Percentiles rank a stretch among this genome's conserved stretches.
Evolutionary conservation across 352 stramenopile species (phyloP).

Genomic region (Phytophthora podocarpi): DNA sequence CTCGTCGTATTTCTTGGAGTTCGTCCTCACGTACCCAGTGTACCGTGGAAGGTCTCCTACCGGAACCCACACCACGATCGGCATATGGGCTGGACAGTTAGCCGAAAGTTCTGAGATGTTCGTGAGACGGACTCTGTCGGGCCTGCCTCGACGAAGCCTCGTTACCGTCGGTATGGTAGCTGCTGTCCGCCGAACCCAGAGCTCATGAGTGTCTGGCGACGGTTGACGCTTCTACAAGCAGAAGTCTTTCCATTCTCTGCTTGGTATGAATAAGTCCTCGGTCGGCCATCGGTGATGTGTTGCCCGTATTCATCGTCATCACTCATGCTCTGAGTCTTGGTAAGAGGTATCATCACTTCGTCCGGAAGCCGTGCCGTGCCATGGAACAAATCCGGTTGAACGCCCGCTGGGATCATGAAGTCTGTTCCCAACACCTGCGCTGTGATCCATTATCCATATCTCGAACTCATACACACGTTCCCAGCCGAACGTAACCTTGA

Average conservation of each 20-base stretch:
- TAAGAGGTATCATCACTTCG: not conserved
- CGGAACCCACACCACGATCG: not conserved
- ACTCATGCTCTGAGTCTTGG: slow-evolving; percentile 1
- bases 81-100: not conserved
- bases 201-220: not conserved
- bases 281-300: not conserved
- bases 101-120: not conserved
- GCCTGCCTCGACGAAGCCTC: not conserved
- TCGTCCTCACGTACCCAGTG: not conserved
- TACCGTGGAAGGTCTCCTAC: not conserved
- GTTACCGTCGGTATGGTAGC: not conserved
- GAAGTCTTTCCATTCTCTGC: slow-evolving; percentile 5
- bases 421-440: not conserved
- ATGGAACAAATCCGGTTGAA: slow-evolving; percentile 5
- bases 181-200: not conserved
- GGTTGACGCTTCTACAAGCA: no score
- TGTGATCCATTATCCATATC: not conserved
- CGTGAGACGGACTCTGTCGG: not conserved
- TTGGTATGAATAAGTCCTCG: no score
- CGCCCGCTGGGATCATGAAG: slow-evolving; percentile 8
- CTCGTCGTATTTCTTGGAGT: not conserved
- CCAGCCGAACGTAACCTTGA: not conserved
- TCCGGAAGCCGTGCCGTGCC: not conserved
- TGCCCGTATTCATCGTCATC: not conserved
- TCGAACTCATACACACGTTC: not conserved